Evolutionary conservation across 1,284 basidiomycete species (phyloP).

Genomic region (Inonotus obliquus): DNA sequence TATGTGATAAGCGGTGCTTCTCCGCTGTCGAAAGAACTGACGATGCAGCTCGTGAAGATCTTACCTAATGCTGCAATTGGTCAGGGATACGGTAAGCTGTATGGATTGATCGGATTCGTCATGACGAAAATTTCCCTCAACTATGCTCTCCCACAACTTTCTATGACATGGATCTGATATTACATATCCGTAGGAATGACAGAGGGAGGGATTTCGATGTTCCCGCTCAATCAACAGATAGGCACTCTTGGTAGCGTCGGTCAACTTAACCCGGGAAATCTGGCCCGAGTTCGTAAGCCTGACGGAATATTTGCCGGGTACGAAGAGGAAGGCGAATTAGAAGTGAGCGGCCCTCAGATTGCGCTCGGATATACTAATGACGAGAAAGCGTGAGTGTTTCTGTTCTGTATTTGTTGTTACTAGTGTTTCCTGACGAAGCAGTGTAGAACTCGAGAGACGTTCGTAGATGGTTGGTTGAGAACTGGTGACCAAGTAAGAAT

Average conservation of each 20-base stretch:
- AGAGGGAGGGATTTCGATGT: background rate
- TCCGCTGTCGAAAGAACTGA: slow-evolving; percentile 67
- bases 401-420: background rate
- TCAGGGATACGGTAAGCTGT: slow-evolving; percentile 55
- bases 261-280: slow-evolving; percentile 47
- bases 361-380: slow-evolving; percentile 52
- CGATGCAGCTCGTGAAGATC: slow-evolving; percentile 44
- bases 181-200: slow-evolving; percentile 1
- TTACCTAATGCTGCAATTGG: slow-evolving; percentile 58
- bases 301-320: slow-evolving; percentile 56
- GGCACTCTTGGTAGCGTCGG: slow-evolving; percentile 57
- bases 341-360: slow-evolving; percentile 54
- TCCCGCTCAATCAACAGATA: slow-evolving; percentile 35
- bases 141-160: background rate
- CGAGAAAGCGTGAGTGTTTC: slow-evolving; percentile 48
- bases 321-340: slow-evolving; percentile 64
- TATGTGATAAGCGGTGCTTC: slow-evolving; percentile 68
- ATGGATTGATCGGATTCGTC: background rate
- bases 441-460: slow-evolving; percentile 53
- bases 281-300: slow-evolving; percentile 50
- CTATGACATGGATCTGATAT: background rate
- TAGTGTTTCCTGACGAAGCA: background rate
- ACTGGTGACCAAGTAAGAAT: slow-evolving; percentile 67
- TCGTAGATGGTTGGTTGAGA: slow-evolving; percentile 55
- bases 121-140: background rate